Evolutionary conservation across 2,329 filamentous ascomycete genomes (phyloP).

Genomic region (Ophiostoma triangulosporum): DNA sequence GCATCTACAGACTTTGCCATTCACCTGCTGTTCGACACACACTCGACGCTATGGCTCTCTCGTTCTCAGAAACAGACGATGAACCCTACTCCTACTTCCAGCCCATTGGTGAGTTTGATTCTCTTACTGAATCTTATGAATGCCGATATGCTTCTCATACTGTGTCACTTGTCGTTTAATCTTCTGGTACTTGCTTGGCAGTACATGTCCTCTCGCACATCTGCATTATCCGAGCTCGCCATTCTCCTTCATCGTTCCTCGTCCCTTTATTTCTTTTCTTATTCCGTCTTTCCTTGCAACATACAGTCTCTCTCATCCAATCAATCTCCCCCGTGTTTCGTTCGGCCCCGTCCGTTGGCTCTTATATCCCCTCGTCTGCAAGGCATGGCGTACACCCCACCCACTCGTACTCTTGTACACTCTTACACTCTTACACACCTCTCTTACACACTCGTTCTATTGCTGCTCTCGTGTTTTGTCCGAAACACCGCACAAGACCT

Average conservation of each 20-base stretch:
- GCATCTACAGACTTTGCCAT: background rate
- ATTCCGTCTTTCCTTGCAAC: background rate
- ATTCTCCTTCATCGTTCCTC: background rate
- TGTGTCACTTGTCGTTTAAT: too few species aligned
- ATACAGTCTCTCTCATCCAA: conserved; percentile 10
- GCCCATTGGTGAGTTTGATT: conserved; percentile 39
- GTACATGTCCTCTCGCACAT: background rate
- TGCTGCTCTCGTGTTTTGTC: background rate
- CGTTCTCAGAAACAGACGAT: conserved; percentile 22
- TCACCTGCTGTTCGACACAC: background rate
- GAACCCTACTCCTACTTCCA: conserved; percentile 35
- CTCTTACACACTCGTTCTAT: background rate
- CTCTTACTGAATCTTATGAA: too few species aligned
- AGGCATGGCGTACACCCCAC: conserved; percentile 1
- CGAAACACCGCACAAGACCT: background rate
- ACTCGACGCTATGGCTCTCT: conserved; percentile 11
- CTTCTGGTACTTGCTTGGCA: too few species aligned
- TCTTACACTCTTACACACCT: background rate
- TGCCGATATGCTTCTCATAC: too few species aligned
- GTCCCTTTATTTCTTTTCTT: background rate
- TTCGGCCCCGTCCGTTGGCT: conserved; percentile 27
- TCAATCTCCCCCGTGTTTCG: conserved; percentile 23
- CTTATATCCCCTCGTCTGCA: background rate
- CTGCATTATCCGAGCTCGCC: background rate
- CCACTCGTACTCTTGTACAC: background rate